Evolutionary conservation across 352 stramenopile species (phyloP), one percentile per base, ranked within the genome.

Genomic region (Pythium rhizo-oryzae): DNA sequence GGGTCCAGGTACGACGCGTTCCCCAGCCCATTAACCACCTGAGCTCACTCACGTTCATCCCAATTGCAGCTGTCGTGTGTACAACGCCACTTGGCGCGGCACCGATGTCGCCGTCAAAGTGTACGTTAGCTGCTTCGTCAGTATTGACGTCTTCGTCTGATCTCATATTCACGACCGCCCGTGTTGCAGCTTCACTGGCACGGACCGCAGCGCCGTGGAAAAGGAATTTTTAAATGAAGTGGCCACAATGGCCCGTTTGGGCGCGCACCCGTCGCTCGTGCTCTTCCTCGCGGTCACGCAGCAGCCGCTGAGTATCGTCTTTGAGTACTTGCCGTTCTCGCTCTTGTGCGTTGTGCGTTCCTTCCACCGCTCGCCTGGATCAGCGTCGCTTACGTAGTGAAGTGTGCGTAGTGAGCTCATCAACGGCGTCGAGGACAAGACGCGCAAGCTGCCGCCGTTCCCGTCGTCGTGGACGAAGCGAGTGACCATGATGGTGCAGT

Each of bases 211-310:
- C 23, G 72, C 76, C 2, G 79, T 92, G 9, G 82, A 92, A 43
- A 89, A 81, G 19, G 86, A 92, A 49, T 94, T 90, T 41, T 65
- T 68, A n/a, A 90, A 92, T 66, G 86, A 94, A 77, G 84, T 94
- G 5, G 53, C 78, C 5, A 93, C 83, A 70, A 91, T 93, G 83
- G 59, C 76, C 16, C 75, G 75, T 11, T 69, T 94, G 0, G 86
- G 86, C 0, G 77, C 76, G 18, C 82, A 94, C 25, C 84, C 84
- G 28, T 92, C 80, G 43, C 72, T 94, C 16, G 86, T 94, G 9
- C 62, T 94, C 9, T 79, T 92, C 13, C 71, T 94, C 24, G 86
- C 79, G 6, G 70, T 91, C n/a, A 92, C 78, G 18, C 56, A 66
- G 13, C 78, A 80, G 52, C 86, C 86, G 50, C 65, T 89, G 18